Evolutionary conservation across 768 basidiomycete species (phyloP), one percentile per base, ranked within the genome.

Genomic region (Tricholomella constricta): DNA sequence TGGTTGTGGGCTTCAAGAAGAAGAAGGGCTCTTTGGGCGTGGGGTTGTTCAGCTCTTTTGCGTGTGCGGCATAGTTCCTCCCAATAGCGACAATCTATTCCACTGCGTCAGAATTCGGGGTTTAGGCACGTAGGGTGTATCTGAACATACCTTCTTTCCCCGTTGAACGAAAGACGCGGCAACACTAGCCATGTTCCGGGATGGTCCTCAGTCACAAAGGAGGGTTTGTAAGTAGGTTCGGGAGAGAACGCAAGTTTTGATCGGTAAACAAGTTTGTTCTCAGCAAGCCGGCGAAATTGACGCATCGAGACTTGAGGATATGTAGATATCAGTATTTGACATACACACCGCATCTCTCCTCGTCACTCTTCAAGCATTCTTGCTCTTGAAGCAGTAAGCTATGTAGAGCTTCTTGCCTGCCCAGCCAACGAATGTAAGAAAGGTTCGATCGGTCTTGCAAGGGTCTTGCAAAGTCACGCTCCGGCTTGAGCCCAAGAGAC

Each of bases 1-100:
- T 92, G 11, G 88, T 85, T 4, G 97, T 98, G 7, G 96, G 97
- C 72, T 99, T 99, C 23, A 98, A 74, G 77, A 99, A 99, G 81
- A 98, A 95, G 79, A 99, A 98, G 0, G 97, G 97, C 65, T 98
- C 95, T 67, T 86, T 90, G 0, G 96, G 95, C 5, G 87, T 73
- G 5, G 88, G 75, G 67, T 98, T 98, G 64, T 86, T 88, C 31
- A 98, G 80, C 65, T 99, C 97, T 70, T 90, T 93, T 67, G 88
- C 86, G 60, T 97, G 95, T 29, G 90, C 90, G 5, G 81, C 83
- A 69, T 96, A 97, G 76, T 97, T 98, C 54, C 96, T 84, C 29
- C 96, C 96, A 54, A 98, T 98, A 31, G 94, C 95, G 31, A 98
- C 88, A 61, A 98, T 95, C 89, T 94, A 47, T 19, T 34, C 32